Evolutionary conservation across 2,329 filamentous ascomycete species (phyloP).

Genomic region (Helotiales sp.): DNA sequence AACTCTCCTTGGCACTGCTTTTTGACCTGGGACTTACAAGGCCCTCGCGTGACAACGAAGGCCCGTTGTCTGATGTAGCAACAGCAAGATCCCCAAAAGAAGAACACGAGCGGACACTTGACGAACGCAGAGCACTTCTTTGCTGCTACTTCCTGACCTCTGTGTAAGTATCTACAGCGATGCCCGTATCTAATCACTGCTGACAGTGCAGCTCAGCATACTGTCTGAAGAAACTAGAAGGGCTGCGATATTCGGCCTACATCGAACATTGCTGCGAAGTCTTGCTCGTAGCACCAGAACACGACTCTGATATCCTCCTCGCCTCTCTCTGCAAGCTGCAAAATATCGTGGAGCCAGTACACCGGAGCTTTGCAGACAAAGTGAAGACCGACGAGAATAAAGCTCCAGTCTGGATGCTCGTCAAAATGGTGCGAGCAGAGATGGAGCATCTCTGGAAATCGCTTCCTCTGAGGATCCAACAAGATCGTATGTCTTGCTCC

Average conservation of each 20-base stretch:
- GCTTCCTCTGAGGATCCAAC: slow-evolving; percentile 25
- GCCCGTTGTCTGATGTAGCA: slow-evolving; percentile 11
- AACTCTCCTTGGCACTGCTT: slow-evolving; percentile 29
- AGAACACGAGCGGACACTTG: slow-evolving; percentile 25
- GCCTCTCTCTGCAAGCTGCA: slow-evolving; percentile 30
- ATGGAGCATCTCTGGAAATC: slow-evolving; percentile 28
- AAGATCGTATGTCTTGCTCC: slow-evolving; percentile 29
- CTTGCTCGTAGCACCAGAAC: slow-evolving; percentile 23
- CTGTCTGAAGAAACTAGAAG: slow-evolving; percentile 30
- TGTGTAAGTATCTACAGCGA: slow-evolving; percentile 17
- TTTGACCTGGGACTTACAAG: slow-evolving; percentile 34
- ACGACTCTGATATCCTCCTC: slow-evolving; percentile 30
- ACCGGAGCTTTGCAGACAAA: slow-evolving; percentile 22
- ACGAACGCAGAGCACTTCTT: slow-evolving; percentile 33
- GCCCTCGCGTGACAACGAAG: slow-evolving; percentile 26
- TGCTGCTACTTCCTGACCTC: slow-evolving; percentile 30
- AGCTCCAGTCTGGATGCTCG: slow-evolving; percentile 32
- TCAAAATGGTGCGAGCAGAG: slow-evolving; percentile 23
- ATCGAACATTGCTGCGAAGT: slow-evolving; percentile 30
- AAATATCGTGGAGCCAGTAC: slow-evolving; percentile 25
- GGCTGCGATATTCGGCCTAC: slow-evolving; percentile 29
- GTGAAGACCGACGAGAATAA: slow-evolving; percentile 13
- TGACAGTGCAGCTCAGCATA: slow-evolving; percentile 20
- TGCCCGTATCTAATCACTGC: not conserved
- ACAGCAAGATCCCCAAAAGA: not conserved